Conservation (phyloP, 805 yeast genomes). For the Metschnikowia gruessii region DNA sequence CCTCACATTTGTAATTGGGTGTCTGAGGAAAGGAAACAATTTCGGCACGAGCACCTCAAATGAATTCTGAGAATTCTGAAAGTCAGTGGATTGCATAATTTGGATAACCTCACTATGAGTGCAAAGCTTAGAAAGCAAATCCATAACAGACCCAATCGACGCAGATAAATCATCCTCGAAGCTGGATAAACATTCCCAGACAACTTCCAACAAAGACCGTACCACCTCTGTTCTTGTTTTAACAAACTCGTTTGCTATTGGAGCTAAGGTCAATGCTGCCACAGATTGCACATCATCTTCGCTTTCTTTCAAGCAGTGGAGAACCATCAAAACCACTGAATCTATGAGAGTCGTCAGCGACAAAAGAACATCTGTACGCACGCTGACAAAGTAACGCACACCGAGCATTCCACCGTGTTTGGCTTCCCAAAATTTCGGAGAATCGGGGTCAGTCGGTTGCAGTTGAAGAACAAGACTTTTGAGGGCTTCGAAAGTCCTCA, state of each 20-base stretch:
- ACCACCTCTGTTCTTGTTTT: conserved; percentile 51
- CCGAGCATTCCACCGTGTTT: conserved; percentile 98
- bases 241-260: conserved; percentile 88
- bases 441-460: conserved; percentile 38
- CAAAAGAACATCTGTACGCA: conserved; percentile 74
- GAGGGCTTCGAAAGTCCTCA: conserved; percentile 62
- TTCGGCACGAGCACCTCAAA: conserved; percentile 83
- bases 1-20: conserved; percentile 88
- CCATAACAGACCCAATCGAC: conserved; percentile 95
- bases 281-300: conserved; percentile 98
- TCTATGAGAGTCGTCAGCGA: conserved; percentile 57
- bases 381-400: conserved; percentile 84
- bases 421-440: conserved; percentile 85
- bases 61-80: conserved; percentile 48
- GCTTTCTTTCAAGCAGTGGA: conserved; percentile 71
- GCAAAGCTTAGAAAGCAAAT: conserved; percentile 82
- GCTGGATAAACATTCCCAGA: conserved; percentile 88
- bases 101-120: conserved; percentile 74
- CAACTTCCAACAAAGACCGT: conserved; percentile 54
- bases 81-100: conserved; percentile 62
- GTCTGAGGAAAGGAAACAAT: conserved; percentile 87
- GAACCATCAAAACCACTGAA: conserved; percentile 75
- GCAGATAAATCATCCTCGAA: conserved; percentile 91
- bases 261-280: conserved; percentile 88
- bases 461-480: conserved; percentile 66